A percentile compares a stretch with the other conserved stretches of the same genome.
These are phyloP conservation scores for Pichia sp. DNA, from an alignment of 1,139 yeast genomes.

Conservation along the genomic window DNA sequence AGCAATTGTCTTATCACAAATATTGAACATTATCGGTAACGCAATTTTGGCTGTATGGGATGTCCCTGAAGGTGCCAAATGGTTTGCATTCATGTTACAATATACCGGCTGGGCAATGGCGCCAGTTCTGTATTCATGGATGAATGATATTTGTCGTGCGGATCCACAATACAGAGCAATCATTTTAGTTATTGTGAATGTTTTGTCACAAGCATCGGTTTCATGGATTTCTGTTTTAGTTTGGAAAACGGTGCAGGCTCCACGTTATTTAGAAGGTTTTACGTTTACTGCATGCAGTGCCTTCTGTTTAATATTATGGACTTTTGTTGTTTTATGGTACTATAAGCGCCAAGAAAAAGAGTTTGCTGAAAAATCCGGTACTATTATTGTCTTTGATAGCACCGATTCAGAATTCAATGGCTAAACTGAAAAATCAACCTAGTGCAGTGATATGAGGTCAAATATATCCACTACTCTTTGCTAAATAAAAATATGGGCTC, in stretches of 20 bases:
- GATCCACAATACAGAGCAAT: slow-evolving; percentile 39
- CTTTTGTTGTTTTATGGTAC: slow-evolving; percentile 37
- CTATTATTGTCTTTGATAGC: slow-evolving; percentile 20
- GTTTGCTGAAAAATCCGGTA: slow-evolving; percentile 44
- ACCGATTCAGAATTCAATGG: neutral
- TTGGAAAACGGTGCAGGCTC: slow-evolving; percentile 47
- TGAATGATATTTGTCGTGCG: slow-evolving; percentile 37
- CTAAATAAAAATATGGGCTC: too few species aligned
- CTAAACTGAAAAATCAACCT: too few species aligned
- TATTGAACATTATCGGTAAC: slow-evolving; percentile 30
- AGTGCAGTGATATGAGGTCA: too few species aligned
- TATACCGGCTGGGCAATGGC: slow-evolving; percentile 42
- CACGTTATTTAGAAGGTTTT: slow-evolving; percentile 43
- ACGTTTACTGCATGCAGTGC: slow-evolving; percentile 25
- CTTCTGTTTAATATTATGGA: slow-evolving; percentile 19
- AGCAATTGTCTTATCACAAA: slow-evolving; percentile 36
- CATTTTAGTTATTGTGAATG: slow-evolving; percentile 36
- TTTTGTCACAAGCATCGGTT: slow-evolving; percentile 34
- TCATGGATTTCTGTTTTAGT: slow-evolving; percentile 39
- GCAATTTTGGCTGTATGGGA: slow-evolving; percentile 39
- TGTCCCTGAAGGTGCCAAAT: slow-evolving; percentile 37
- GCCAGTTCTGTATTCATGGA: slow-evolving; percentile 38
- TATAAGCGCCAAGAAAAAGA: slow-evolving; percentile 51
- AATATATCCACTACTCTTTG: too few species aligned
- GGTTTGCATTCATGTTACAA: slow-evolving; percentile 42